Conservation (phyloP, 768 basidiomycete genomes). For the Dacryopinax primogenitus region DNA sequence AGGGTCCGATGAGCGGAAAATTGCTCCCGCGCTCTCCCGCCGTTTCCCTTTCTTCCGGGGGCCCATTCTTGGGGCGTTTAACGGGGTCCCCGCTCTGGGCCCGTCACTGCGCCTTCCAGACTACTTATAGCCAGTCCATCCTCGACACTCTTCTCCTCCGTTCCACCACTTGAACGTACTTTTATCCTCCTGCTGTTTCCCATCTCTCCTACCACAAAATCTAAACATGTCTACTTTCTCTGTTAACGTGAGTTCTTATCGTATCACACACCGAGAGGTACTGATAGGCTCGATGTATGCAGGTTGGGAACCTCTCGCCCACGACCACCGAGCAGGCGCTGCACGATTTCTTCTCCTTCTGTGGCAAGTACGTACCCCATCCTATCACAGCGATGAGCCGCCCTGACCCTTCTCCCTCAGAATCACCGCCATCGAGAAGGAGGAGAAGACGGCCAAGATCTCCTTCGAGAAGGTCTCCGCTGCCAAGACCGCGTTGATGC, state of each 20-base stretch:
- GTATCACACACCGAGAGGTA: neutral
- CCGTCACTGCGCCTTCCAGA: too few species aligned
- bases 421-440: slow-evolving; percentile 48
- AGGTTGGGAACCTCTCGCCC: slow-evolving; percentile 63
- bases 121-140: too few species aligned
- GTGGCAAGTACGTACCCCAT: slow-evolving; percentile 51
- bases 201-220: neutral
- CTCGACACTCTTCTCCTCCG: neutral
- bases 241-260: slow-evolving; percentile 32
- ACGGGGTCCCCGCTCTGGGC: too few species aligned
- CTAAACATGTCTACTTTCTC: slow-evolving; percentile 23
- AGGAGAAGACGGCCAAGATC: slow-evolving; percentile 47
- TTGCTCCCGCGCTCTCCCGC: neutral
- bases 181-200: neutral
- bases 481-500: slow-evolving; percentile 77
- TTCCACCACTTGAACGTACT: slow-evolving; percentile 3
- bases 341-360: slow-evolving; percentile 77
- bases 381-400: slow-evolving; percentile 15
- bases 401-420: slow-evolving; percentile 27
- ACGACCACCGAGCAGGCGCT: slow-evolving; percentile 55
- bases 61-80: too few species aligned
- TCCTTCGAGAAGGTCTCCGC: slow-evolving; percentile 74
- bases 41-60: too few species aligned
- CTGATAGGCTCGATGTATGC: neutral
- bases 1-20: slow-evolving; percentile 1